A percentile compares a stretch with the other conserved stretches of the same genome.
phyloP scores from a whole-genome alignment of 225 moss, liverwort and hornwort genomes.

The Sphagnum tenellum region DNA sequence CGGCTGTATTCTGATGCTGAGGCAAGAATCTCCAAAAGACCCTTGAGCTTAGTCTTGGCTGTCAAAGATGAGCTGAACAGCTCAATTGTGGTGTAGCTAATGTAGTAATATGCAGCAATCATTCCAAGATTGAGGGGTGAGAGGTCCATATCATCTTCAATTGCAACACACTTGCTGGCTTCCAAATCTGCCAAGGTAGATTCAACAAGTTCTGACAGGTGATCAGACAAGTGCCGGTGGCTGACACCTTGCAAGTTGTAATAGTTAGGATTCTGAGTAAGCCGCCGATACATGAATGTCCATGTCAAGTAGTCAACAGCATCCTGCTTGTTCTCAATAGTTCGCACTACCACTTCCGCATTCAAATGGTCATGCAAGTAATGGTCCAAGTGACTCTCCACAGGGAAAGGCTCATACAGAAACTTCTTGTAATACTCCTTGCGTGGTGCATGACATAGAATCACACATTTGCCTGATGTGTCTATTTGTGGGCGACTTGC shows the following conservation, averaged over 20 bases:
- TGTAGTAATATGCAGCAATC: slow-evolving; percentile 99
- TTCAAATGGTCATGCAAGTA: slow-evolving; percentile 87
- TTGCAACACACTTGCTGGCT: slow-evolving; percentile 84
- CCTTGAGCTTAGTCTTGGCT: slow-evolving; percentile 86
- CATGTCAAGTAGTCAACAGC: slow-evolving; percentile 91
- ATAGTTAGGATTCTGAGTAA: slow-evolving; percentile 93
- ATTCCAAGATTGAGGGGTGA: slow-evolving; percentile 85
- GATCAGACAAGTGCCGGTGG: slow-evolving; percentile 87
- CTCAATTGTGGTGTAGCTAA: slow-evolving; percentile 92
- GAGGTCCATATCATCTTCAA: slow-evolving; percentile 90
- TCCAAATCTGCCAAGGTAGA: slow-evolving; percentile 73
- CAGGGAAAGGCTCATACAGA: slow-evolving; percentile 84
- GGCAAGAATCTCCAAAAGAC: slow-evolving; percentile 78
- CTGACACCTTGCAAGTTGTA: slow-evolving; percentile 92
- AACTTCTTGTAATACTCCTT: slow-evolving; percentile 97
- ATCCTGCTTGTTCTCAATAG: slow-evolving; percentile 97
- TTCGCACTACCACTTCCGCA: slow-evolving; percentile 87
- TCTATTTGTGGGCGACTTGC: slow-evolving; percentile 79
- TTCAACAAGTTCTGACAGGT: slow-evolving; percentile 88
- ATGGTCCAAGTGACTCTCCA: slow-evolving; percentile 91
- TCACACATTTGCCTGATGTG: slow-evolving; percentile 76
- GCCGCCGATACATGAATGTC: slow-evolving; percentile 91
- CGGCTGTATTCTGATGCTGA: slow-evolving; percentile 81
- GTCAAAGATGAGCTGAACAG: slow-evolving; percentile 87
- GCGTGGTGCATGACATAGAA: slow-evolving; percentile 89